Evolutionary conservation across 768 basidiomycete species (phyloP).

Genomic region (Clitopilus passeckerianus): DNA sequence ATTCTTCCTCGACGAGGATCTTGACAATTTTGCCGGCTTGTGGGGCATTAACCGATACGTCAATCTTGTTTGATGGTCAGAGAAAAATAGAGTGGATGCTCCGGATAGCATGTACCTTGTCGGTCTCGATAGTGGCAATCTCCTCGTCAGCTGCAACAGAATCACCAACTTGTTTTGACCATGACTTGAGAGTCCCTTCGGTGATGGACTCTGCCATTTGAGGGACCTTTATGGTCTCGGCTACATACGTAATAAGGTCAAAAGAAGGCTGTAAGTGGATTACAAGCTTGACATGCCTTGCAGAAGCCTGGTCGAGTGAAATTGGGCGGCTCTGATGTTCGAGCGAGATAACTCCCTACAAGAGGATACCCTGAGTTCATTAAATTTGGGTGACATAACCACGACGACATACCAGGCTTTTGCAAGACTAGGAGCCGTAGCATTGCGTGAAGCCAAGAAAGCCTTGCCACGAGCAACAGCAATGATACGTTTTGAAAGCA

Average conservation of each 20-base stretch:
- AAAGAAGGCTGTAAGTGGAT: background rate
- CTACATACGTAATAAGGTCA: constrained; percentile 25
- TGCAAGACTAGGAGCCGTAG: constrained; percentile 27
- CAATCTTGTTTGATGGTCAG: constrained; percentile 56
- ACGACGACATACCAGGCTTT: constrained; percentile 39
- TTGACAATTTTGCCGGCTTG: constrained; percentile 83
- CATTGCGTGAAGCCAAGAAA: constrained; percentile 31
- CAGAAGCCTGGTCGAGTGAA: constrained; percentile 66
- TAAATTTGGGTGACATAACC: constrained; percentile 3
- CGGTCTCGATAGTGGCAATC: constrained; percentile 96
- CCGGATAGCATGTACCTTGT: constrained; percentile 64
- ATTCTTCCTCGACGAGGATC: constrained; percentile 84
- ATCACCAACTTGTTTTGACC: constrained; percentile 93
- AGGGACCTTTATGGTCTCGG: constrained; percentile 90
- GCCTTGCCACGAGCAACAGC: constrained; percentile 59
- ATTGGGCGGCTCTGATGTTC: constrained; percentile 50
- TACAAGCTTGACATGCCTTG: constrained; percentile 42
- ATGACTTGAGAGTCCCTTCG: constrained; percentile 93
- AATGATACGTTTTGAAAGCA: constrained; percentile 71
- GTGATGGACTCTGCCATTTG: constrained; percentile 99
- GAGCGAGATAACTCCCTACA: constrained; percentile 41
- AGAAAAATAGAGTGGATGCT: constrained; percentile 3
- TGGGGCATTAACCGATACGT: constrained; percentile 95
- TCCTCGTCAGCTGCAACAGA: constrained; percentile 90
- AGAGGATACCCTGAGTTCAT: constrained; percentile 8